A percentile compares a stretch with the other conserved stretches of the same genome.
Evolutionary conservation across 108 stramenopile species (phyloP).

Genomic region (Cyclotella choctawhatcheeana): DNA sequence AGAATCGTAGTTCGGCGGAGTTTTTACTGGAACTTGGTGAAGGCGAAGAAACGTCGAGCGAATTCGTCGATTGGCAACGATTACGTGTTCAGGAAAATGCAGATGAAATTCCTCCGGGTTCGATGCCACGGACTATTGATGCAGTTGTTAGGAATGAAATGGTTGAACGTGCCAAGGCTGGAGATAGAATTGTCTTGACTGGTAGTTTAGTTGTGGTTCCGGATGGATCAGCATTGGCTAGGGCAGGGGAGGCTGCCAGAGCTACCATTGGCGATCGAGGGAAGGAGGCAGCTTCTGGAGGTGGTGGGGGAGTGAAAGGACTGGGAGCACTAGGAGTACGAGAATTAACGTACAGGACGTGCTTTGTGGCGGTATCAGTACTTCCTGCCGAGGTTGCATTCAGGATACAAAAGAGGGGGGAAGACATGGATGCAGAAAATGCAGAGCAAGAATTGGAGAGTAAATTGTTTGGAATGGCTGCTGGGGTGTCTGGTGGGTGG

Average conservation of each 20-base stretch:
- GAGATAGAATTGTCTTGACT: constrained; percentile 91
- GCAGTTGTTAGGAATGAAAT: constrained; percentile 95
- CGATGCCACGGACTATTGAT: constrained; percentile 96
- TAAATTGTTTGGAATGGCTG: constrained; percentile 37
- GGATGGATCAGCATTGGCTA: constrained; percentile 88
- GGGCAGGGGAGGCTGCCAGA: constrained; percentile 84
- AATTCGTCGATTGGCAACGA: constrained; percentile 98
- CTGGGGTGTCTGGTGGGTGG: constrained; percentile 28
- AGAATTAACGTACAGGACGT: constrained; percentile 95
- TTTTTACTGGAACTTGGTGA: constrained; percentile 75
- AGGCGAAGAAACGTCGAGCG: constrained; percentile 42
- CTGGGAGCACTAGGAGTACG: constrained; percentile 91
- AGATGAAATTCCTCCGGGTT: constrained; percentile 97
- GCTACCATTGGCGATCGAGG: constrained; percentile 23
- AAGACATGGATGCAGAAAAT: constrained; percentile 16
- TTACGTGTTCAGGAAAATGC: constrained; percentile 98
- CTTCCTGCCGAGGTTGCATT: constrained; percentile 66
- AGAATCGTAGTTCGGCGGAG: constrained; percentile 64
- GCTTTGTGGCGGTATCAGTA: constrained; percentile 92
- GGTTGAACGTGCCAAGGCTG: constrained; percentile 98
- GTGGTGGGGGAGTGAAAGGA: constrained; percentile 91
- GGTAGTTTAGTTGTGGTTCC: constrained; percentile 95
- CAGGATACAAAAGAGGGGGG: constrained; percentile 34
- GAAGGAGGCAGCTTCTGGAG: constrained; percentile 66
- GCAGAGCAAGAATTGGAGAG: constrained; percentile 6